Evolutionary conservation across 768 basidiomycete species (phyloP), one percentile per base, ranked within the genome.

Genomic region (Amanita polypyramis): DNA sequence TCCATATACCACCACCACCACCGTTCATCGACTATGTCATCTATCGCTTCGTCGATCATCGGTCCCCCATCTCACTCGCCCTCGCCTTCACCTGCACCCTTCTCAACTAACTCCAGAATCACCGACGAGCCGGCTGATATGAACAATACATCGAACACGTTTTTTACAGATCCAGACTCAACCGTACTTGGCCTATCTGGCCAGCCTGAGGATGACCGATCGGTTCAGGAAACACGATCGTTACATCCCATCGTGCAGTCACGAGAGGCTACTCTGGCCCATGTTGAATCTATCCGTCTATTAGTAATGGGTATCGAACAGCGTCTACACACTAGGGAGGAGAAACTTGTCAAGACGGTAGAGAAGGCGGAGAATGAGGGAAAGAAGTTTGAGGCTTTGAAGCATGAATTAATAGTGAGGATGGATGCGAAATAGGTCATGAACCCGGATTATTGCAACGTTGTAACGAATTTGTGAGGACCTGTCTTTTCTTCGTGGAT

Each of bases 301-400:
- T 63, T 86, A 17, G 73, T 88, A 14, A 65, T 86, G 12, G 85
- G 85, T 0, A 85, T 88, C 80, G 82, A 86, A 50, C 78, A 86
- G 56, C 72, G 82, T 47, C 66, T 85, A 51, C 74, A 82, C 50
- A 63, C 62, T 12, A 72, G 82, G 29, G 80, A 86, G 53, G 77
- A 76, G 34, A 78, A 77, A 59, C 62, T 88, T 20, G 55, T 65
- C 10, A 80, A 80, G 58, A 75, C 70, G 21, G 65, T 85, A 14
- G 73, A 77, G 56, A 69, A 69, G 20, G 85, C 84, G 1, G 79
- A 82, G 56, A 62, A 62, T 27, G 81, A 85, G 54, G 68, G 73
- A n/a, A 59, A 61, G 44, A 71, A 65, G 54, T 83, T 73, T 49
- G 78, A 84, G 51, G 58, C 65, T 40, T 46, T 76, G 51, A 63